A percentile compares a stretch with the other conserved stretches of the same genome.
Conservation (phyloP, 257 asterid species). For the Hygrophila difformis region DNA sequence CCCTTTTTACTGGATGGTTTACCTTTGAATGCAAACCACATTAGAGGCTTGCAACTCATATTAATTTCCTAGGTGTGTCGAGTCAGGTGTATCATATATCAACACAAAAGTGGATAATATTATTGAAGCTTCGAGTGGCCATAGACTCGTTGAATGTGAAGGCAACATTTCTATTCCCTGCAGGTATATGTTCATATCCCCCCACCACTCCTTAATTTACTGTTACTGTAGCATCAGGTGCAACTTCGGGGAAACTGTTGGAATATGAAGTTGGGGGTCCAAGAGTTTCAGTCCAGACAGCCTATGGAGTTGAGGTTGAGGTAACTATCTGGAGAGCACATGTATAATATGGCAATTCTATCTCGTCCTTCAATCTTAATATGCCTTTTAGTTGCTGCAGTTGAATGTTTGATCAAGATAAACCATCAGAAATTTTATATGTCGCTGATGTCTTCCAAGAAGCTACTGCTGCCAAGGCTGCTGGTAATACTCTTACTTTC, state of each 20-base stretch:
- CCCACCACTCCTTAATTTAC: too few relatives aligned
- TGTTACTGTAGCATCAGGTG: constrained; percentile 99
- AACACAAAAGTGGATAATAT: constrained; percentile 86
- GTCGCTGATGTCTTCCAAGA: too few relatives aligned
- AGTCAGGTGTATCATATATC: constrained; percentile 92
- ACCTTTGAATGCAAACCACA: constrained; percentile 4
- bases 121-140: constrained; percentile 66
- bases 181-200: constrained; percentile 36
- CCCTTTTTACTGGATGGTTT: background rate
- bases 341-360: too few relatives aligned
- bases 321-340: constrained; percentile 42
- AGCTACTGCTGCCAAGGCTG: too few relatives aligned
- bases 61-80: constrained; percentile 79
- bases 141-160: constrained; percentile 87
- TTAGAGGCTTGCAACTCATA: constrained; percentile 28
- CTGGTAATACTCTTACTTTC: too few relatives aligned
- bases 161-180: constrained; percentile 65
- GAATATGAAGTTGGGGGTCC: constrained; percentile 99
- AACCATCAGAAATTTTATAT: too few relatives aligned
- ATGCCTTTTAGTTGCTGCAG: too few relatives aligned
- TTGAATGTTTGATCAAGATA: too few relatives aligned
- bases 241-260: constrained; percentile 94
- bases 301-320: constrained; percentile 97
- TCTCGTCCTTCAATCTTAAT: too few relatives aligned
- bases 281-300: constrained; percentile 93